Evolutionary conservation across 306 rosid genomes (phyloP), one percentile per base, ranked within the genome.

Genomic region (Quercus aquifolioides): DNA sequence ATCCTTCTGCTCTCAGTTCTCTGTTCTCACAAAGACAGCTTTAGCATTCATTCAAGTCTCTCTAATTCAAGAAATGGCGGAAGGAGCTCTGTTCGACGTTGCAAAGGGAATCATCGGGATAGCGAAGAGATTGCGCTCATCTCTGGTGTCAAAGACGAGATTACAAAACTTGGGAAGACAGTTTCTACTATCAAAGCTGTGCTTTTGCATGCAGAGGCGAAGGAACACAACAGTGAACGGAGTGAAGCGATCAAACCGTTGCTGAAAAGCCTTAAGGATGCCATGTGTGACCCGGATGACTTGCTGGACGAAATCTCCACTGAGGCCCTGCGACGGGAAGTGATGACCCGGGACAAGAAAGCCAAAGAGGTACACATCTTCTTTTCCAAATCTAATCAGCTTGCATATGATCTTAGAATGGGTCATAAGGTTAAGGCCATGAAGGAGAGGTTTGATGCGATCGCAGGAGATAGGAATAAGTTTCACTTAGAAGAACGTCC

Each of bases 41-140:
- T 33, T 33, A 5, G 41, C 41, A 0, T 35, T 35, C 41, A 0
- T 35, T 35, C 41, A 35, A 6, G 6, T 35, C 41, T 35, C 41
- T 0, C 9, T 35, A 35, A 35, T 35, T 35, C 30, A 35, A 35
- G 41, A 35, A 35, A 35, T 35, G 41, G 41, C 41, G 2, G 41
- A 35, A 35, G 41, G 41, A 1, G 2, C 0, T 35, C 41, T 35
- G 41, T 35, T 0, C 0, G 41, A 5, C 41, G 8, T 33, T 33
- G 38, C 38, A 1, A 0, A 0, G 0, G 38, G 8, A 35, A 6
- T 35, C 0, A 35, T 6, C 9, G 9, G 41, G 41, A 35, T 0
- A 6, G 41, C 9, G 0, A 35, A 35, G 41, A 35, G 41, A 1
- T 35, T 0, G 41, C 0, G 41, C 41, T 35, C 9, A 6, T 35